Percentiles rank a stretch among this genome's conserved stretches.
Conservation (phyloP, 768 basidiomycete genomes). For the Sporobolomyces phaffii region DNA sequence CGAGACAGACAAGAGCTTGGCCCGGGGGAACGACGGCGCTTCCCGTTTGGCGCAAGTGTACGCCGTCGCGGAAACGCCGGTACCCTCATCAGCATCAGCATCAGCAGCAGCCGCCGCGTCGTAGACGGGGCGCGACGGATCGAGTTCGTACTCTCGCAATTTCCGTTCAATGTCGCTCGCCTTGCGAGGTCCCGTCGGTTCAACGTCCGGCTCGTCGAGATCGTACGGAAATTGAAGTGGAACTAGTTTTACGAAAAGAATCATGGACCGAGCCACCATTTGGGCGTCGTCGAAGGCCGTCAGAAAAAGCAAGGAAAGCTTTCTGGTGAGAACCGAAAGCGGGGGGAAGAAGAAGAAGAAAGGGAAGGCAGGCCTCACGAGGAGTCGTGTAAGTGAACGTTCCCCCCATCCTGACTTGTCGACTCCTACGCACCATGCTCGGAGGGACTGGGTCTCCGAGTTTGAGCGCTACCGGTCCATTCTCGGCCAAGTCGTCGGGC, state of each 20-base stretch:
- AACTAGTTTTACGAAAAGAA: no score
- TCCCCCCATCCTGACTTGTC: constrained; percentile 29
- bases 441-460: constrained; percentile 34
- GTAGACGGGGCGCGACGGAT: constrained; percentile 6
- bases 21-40: constrained; percentile 5
- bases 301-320: no score
- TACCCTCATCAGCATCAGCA: no score
- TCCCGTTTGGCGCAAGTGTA: constrained; percentile 11
- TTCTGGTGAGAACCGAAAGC: no score
- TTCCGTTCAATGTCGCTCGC: constrained; percentile 27
- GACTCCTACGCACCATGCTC: constrained; percentile 29
- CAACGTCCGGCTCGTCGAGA: constrained; percentile 23
- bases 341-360: no score
- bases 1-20: constrained; percentile 18
- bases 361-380: constrained; percentile 11
- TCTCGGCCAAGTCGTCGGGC: constrained; percentile 7
- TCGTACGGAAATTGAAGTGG: constrained; percentile 38
- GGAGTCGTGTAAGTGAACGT: constrained; percentile 32
- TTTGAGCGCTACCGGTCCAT: constrained; percentile 26
- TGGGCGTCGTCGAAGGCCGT: no score
- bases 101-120: neutral
- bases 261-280: no score
- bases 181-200: constrained; percentile 1
- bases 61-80: neutral
- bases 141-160: constrained; percentile 25